Percentiles rank a stretch among this genome's conserved stretches.
phyloP scores from a whole-genome alignment of 352 stramenopile species.

The Phytopythium vexans region DNA sequence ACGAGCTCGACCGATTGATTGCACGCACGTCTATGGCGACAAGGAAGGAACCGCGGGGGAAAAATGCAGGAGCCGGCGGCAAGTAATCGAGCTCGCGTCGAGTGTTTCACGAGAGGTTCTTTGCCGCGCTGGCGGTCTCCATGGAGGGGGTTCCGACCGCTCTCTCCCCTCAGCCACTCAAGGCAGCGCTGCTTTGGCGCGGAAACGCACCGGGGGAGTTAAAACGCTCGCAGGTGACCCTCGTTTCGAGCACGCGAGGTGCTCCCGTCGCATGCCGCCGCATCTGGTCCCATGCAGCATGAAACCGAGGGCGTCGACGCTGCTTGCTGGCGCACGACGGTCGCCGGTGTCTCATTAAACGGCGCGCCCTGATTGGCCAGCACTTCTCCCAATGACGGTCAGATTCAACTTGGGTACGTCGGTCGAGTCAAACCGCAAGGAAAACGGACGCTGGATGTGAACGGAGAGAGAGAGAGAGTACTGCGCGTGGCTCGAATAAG shows the following conservation, averaged over 20 bases:
- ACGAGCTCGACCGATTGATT: constrained; percentile 2
- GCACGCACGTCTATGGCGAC: constrained; percentile 4
- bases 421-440: too few relatives aligned
- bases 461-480: too few relatives aligned
- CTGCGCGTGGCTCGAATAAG: too few relatives aligned
- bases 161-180: too few relatives aligned
- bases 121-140: neutral
- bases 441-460: too few relatives aligned
- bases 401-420: constrained; percentile 1
- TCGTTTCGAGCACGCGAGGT: too few relatives aligned
- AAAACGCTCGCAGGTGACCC: neutral
- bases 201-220: neutral
- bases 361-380: neutral
- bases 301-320: too few relatives aligned
- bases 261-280: neutral
- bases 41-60: constrained; percentile 1
- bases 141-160: constrained; percentile 1
- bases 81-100: constrained; percentile 2
- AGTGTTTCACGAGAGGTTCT: neutral
- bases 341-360: constrained; percentile 3
- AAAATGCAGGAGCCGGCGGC: neutral
- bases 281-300: too few relatives aligned
- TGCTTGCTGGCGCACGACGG: too few relatives aligned
- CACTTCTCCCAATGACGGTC: neutral
- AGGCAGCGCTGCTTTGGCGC: too few relatives aligned